Evolutionary conservation across 148 eudicot genomes (phyloP), one percentile per base, ranked within the genome.

Genomic region (Persicaria maculosa): DNA sequence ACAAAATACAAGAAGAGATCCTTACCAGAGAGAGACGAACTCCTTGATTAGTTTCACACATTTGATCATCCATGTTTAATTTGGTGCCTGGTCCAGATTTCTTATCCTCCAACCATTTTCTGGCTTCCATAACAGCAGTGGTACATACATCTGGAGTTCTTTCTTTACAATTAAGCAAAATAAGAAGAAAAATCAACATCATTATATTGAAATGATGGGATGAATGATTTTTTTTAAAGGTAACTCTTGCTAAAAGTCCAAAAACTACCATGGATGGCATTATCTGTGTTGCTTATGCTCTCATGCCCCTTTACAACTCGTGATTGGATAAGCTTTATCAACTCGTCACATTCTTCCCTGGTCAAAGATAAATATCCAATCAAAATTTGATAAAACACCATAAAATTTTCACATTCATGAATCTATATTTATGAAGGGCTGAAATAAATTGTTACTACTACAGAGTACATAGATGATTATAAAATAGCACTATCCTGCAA

Each of bases 31-130:
- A 19, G 25, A 57, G 36, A 57, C 3, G 8, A 22, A 20, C 22
- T 22, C 65, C 65, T 59, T 59, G 65, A 59, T 59, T 59, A 59
- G 40, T 59, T 36, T 20, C 36, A 59, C 65, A 59, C 65, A 59
- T 22, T 73, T 80, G 84, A 72, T 67, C 71, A 48, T 78, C 85
- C 80, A 68, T 20, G 61, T 78, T 77, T 69, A 75, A 72, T 79
- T 83, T 86, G 57, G 87, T 81, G 61, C 79, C 84, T 50, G 89
- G 80, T 77, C 83, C 84, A 52, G 72, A 79, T 75, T 83, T 91
- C 86, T 86, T 93, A 70, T 91, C 90, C 82, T 88, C 85, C 76
- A 89, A 78, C 98, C 98, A 93, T 58, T 79, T 86, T 75, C 84
- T 86, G 52, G 98, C 95, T 87, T 93, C 95, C 86, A 78, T 74